A percentile compares a stretch with the other conserved stretches of the same genome.
Evolutionary conservation across 2,329 filamentous ascomycete genomes (phyloP).

Genomic region (Hysterium pulicare): DNA sequence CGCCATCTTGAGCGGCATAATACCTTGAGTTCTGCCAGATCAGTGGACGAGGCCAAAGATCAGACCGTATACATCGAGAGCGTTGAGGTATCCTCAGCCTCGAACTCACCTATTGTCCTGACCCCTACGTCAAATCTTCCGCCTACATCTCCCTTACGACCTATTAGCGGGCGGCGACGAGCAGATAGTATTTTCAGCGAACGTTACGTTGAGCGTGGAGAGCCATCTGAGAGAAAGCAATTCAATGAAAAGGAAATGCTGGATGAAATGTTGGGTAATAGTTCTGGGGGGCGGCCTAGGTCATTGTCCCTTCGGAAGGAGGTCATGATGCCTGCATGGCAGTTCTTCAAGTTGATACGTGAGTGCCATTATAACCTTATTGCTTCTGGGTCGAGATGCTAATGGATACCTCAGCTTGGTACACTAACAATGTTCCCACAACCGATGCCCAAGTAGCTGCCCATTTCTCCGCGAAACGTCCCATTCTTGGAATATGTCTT

Average conservation of each 20-base stretch:
- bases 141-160: constrained; percentile 26
- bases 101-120: constrained; percentile 34
- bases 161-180: constrained; percentile 37
- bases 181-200: constrained; percentile 51
- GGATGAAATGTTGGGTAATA: constrained; percentile 37
- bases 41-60: constrained; percentile 12
- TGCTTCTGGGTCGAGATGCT: no score
- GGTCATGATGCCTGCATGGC: constrained; percentile 93
- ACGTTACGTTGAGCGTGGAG: constrained; percentile 33
- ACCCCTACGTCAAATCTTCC: constrained; percentile 25
- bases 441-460: constrained; percentile 79
- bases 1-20: constrained; percentile 65
- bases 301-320: constrained; percentile 61
- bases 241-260: constrained; percentile 48
- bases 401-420: constrained; percentile 64
- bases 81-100: constrained; percentile 34
- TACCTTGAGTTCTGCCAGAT: constrained; percentile 51
- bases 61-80: constrained; percentile 44
- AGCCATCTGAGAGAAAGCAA: constrained; percentile 44
- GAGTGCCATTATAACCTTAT: constrained; percentile 44
- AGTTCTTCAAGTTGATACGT: constrained; percentile 93
- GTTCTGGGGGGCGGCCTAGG: constrained; percentile 30
- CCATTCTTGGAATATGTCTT: constrained; percentile 86
- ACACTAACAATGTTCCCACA: constrained; percentile 63
- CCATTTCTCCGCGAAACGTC: constrained; percentile 77